Evolutionary conservation across 2,329 filamentous ascomycete species (phyloP), one percentile per base, ranked within the genome.

Genomic region (Fusarium chaquense): DNA sequence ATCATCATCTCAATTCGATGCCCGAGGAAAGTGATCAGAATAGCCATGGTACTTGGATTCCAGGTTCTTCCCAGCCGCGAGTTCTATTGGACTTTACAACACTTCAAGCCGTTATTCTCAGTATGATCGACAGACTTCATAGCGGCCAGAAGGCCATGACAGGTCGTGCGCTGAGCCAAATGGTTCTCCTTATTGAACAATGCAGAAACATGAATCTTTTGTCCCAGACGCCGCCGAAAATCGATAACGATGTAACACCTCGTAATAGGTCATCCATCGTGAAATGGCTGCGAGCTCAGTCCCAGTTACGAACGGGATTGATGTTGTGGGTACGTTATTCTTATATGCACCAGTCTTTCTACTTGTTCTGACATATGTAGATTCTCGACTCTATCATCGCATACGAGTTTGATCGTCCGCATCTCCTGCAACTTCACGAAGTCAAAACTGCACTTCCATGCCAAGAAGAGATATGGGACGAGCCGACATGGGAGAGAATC

Each of bases 311-410:
- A 30, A 63, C 60, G 18, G 60, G 58, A 8, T 22, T 63, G 26
- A 65, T 65, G 60, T 30, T 65, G 20, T 65, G 62, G 62, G 62
- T 65, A 64, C 12, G 60, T 32, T 30, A 30, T 11, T 20, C 16
- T 36, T 16, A 20, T 12, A 26, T 20, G 13, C 6, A 9, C 22
- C 18, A 16, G 7, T 20, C 26, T 18, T 15, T 35, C 22, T 6
- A 3, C 16, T 13, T 35, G 2, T 24, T 26, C 58, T 62, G 26
- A 62, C 28, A 20, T 35, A 22, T 9, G 22, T 33, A 62, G 60
- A 11, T 65, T 18, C 51, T 65, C n/a, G 62, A 65, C 18, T 58
- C 59, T 4, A 51, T 65, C 16, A 28, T 65, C 15, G 53, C 33
- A 16, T 49, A 58, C 13, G 60, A 64, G 16, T 65, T 65, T 49